Base-by-base conservation (phyloP, 1,284 basidiomycete species). In the Flammula alnicola region DNA sequence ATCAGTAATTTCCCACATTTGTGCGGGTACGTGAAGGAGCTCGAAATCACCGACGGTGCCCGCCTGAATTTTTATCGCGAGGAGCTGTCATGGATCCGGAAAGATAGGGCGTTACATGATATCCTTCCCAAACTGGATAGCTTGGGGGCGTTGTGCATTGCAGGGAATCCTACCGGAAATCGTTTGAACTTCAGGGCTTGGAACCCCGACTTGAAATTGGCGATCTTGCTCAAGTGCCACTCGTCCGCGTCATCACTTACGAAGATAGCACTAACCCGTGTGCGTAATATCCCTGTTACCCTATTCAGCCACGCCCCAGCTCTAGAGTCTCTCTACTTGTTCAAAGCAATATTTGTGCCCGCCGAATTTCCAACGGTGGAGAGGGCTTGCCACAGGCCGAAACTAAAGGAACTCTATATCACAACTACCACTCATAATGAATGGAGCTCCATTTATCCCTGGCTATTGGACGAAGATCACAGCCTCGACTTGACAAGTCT, bases 11-110 rank as follows among this genome's bases (percentile, higher is more conserved):
- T 22, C 19, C 51, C 55, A 1, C 48, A 48, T 44, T 37, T 56
- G 19, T 17, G 32, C 5, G 16, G 17, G n/a, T 46, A 52, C 22
- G 45, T 56, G 9, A 29, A 48, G 16, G 47, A 47, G 22, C 42
- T 56, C 17, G 42, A 45, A 16, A 45, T 56, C 22, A 49, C 33
- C 17, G 47, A 47, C 22, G 44, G 25, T 10, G 32, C 35, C 3
- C 41, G 16, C 25, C 40, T 40, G 22, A 41, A 25, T 10, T 49
- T 48, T 22, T 49, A 52, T 33, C 51, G 51, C 5, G 55, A 56
- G 17, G 47, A 50, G 23, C 42, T 39, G 9, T 51, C 51, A 9
- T 56, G 55, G 55, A 47, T 56, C 20, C 45, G 51, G 4, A 30
- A 22, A 7, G 51, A 56, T 20, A 14, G 2, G 3, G 23, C 17